A percentile compares a stretch with the other conserved stretches of the same genome.
phyloP scores from a whole-genome alignment of 768 basidiomycete species.

The Auricularia sp. region DNA sequence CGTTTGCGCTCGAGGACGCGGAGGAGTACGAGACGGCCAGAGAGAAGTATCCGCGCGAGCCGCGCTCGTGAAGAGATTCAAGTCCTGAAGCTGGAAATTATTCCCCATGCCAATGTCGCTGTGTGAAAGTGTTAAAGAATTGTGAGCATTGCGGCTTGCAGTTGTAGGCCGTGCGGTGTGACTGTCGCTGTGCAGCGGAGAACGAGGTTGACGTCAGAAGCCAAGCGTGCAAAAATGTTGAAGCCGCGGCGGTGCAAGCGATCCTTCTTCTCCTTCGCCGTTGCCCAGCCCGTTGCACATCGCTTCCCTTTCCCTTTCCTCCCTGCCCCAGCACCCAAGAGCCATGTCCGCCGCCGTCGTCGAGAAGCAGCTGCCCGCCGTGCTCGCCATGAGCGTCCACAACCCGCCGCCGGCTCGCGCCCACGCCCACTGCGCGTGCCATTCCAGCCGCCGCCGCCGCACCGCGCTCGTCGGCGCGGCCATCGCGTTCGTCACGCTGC shows the following conservation, averaged over 20 bases:
- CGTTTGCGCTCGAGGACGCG: constrained; percentile 24
- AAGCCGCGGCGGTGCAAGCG: too few species aligned
- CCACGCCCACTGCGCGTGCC: background rate
- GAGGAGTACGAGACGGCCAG: constrained; percentile 22
- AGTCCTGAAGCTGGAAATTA: too few species aligned
- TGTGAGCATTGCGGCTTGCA: too few species aligned
- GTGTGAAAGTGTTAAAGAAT: too few species aligned
- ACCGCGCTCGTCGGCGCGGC: background rate
- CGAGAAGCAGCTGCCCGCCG: background rate
- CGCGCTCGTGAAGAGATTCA: constrained; percentile 14
- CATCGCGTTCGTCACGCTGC: background rate
- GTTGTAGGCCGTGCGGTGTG: too few species aligned
- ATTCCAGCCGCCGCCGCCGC: background rate
- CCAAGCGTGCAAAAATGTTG: too few species aligned
- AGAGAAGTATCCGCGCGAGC: constrained; percentile 24
- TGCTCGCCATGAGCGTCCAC: background rate
- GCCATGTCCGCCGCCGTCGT: background rate
- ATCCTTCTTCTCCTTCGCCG: too few species aligned
- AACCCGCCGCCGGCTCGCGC: background rate
- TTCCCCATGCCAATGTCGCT: too few species aligned
- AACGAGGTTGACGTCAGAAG: too few species aligned
- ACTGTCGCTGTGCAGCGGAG: background rate
- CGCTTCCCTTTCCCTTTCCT: background rate
- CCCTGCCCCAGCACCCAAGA: background rate
- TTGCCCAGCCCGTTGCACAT: background rate